These are phyloP conservation scores for Phialocephala sp. DNA, from an alignment of 2,329 filamentous ascomycete species.

Conservation along the genomic window DNA sequence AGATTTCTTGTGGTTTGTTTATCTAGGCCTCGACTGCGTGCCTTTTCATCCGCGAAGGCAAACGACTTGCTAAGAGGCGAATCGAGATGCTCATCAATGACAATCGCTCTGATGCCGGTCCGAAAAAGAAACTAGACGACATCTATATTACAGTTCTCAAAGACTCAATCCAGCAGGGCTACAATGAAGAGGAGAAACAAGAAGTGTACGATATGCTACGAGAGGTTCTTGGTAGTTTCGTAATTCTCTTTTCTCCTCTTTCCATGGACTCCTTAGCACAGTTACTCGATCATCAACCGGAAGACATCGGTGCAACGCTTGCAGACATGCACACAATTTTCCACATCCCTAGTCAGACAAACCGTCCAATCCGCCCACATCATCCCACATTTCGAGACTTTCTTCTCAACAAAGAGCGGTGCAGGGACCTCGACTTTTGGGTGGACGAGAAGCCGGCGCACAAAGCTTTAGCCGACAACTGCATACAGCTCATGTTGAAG, in stretches of 20 bases:
- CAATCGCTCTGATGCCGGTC: too few relatives aligned
- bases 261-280: neutral
- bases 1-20: neutral
- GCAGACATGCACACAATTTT: neutral
- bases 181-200: neutral
- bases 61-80: neutral
- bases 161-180: neutral
- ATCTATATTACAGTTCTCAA: neutral
- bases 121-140: neutral
- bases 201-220: constrained; percentile 12
- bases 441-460: neutral
- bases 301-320: neutral
- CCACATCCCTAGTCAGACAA: neutral
- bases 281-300: neutral
- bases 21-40: neutral
- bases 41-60: neutral
- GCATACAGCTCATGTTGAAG: neutral
- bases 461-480: neutral
- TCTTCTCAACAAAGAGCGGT: neutral
- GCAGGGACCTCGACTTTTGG: neutral
- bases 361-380: neutral
- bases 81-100: neutral
- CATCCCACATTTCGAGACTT: constrained; percentile 1
- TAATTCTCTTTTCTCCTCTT: constrained; percentile 21
- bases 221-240: constrained; percentile 23